These are phyloP conservation scores for Gossypium laxum DNA, from an alignment of 441 rosid genomes.

Conservation along the genomic window DNA sequence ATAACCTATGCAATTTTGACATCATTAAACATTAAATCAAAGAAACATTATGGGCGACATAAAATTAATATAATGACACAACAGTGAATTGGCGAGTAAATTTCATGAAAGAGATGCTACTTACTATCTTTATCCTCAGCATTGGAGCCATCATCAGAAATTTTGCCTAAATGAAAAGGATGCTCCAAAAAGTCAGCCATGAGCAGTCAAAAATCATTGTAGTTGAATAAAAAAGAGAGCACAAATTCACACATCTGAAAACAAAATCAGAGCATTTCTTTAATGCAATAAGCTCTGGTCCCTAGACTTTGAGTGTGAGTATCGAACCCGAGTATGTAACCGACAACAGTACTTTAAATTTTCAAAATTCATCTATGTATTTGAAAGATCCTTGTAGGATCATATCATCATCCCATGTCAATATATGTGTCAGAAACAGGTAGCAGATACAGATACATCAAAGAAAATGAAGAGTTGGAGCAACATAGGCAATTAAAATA, in stretches of 20 bases:
- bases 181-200: constrained; percentile 9
- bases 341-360: neutral
- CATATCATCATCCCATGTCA: neutral
- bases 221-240: neutral
- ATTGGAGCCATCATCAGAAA: constrained; percentile 32
- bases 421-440: neutral
- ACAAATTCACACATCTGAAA: neutral
- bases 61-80: neutral
- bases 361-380: neutral
- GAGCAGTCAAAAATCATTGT: neutral
- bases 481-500: neutral
- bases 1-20: neutral
- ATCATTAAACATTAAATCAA: neutral
- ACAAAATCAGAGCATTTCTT: neutral
- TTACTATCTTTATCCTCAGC: constrained; percentile 35
- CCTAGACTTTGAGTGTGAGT: neutral
- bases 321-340: neutral
- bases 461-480: neutral
- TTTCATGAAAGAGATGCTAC: constrained; percentile 23
- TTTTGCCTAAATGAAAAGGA: constrained; percentile 31
- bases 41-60: neutral
- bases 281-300: neutral
- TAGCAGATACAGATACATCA: neutral
- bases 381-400: neutral
- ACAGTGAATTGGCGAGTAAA: neutral